Evolutionary conservation across 805 yeast genomes (phyloP), one percentile per base, ranked within the genome.

Genomic region (Tetrapisispora nanseiensis): DNA sequence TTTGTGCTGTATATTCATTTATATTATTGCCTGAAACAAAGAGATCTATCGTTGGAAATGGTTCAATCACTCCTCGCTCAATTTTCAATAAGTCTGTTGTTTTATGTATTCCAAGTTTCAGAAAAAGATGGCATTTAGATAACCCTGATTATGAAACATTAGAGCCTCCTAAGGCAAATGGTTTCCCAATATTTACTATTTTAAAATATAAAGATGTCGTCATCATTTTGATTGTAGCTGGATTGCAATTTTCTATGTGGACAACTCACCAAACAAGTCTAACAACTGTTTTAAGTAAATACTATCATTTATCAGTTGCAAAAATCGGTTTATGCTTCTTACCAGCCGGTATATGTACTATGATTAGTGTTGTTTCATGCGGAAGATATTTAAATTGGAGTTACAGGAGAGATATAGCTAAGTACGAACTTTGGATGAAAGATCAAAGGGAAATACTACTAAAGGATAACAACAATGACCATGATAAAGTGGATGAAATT

Each of bases 21-120:
- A 30, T 71, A 3, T 43, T 70, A 4, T 59, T 86, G 15, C 94
- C 95, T 1, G 95, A 87, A 55, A 87, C 95, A 0, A 72, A 74
- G 31, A 68, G 95, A 43, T 61, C 72, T 6, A 58, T 82, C 7
- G 90, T 78, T 1, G 95, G 94, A 0, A 84, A 85, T 58, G 84
- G 87, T 1, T 74, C 87, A 1, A 61, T 78, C 1, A 53, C 49
- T 2, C 94, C 94, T 0, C 56, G 50, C 27, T 48, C 44, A 0
- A 30, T 59, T 4, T n/a, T 70, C 3, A 68, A 75, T 46, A 64
- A 52, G 37, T 70, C 80, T 1, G 78, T 79, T 0, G 52, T 74
- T 1, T 53, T 77, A 40, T 49, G 42, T 6, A 36, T 50, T 16
- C 59, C 57, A 7, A 33, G 29, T 11, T 44, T 52, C 18, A 49